phyloP scores from a whole-genome alignment of 192 early-diverging fungal genomes.

The Endogone sp. region DNA sequence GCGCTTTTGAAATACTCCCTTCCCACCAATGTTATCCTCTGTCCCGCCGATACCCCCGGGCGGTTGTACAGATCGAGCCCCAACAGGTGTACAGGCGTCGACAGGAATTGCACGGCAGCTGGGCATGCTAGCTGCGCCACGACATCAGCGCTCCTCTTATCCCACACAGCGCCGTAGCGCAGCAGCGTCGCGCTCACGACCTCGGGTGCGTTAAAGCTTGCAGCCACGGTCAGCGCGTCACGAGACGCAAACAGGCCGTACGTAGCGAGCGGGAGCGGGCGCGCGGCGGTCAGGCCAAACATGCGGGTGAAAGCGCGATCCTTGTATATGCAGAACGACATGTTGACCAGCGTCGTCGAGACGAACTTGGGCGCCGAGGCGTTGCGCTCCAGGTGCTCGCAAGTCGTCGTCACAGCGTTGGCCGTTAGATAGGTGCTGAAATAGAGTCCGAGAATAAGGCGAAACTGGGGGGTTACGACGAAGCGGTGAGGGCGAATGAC shows the following conservation, averaged over 20 bases:
- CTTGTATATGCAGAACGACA: conserved; percentile 39
- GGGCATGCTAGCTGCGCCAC: conserved; percentile 34
- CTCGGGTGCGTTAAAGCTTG: conserved; percentile 39
- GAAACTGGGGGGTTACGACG: conserved; percentile 21
- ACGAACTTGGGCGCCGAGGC: conserved; percentile 28
- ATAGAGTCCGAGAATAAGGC: conserved; percentile 28
- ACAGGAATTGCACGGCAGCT: conserved; percentile 31
- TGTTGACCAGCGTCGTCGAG: conserved; percentile 32
- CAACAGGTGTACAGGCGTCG: conserved; percentile 35
- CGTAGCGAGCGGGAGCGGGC: conserved; percentile 20
- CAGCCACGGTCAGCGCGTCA: conserved; percentile 37
- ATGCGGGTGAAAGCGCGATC: conserved; percentile 41
- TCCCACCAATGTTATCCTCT: conserved; percentile 18
- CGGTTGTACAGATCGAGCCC: conserved; percentile 45
- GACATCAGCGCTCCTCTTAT: conserved; percentile 1
- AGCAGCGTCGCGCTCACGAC: conserved; percentile 13
- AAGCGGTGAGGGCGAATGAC: conserved; percentile 27
- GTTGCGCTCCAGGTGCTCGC: conserved; percentile 19
- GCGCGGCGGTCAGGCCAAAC: conserved; percentile 31
- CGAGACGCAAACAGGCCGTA: conserved; percentile 37
- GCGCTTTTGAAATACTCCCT: conserved; percentile 34
- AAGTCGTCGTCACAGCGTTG: conserved; percentile 34
- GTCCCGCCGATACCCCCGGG: neutral
- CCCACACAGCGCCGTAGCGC: neutral
- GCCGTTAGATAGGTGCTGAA: conserved; percentile 35